Conservation (phyloP, 345 rosid genomes). For the Aquilaria sinensis region DNA sequence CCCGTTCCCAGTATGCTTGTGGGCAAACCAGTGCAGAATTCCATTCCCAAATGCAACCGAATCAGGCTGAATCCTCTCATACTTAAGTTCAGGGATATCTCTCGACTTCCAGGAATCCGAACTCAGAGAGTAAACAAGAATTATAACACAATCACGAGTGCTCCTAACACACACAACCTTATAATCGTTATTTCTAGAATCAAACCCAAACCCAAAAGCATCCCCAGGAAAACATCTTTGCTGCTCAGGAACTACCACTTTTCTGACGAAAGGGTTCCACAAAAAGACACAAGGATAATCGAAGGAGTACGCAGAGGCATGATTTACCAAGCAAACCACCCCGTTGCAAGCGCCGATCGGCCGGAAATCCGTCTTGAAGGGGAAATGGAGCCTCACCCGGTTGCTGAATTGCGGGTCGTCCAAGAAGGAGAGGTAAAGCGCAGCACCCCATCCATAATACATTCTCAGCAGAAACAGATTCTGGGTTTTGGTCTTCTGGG, state of each 20-base stretch:
- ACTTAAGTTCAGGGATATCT: background rate
- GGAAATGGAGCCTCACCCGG: background rate
- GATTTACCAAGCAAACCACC: background rate
- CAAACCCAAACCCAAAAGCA: conserved; percentile 9
- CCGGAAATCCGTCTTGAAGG: background rate
- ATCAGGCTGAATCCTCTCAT: background rate
- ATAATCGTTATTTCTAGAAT: conserved; percentile 1
- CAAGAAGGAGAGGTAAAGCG: background rate
- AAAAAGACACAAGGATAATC: background rate
- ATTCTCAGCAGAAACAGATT: background rate
- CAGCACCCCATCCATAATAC: background rate
- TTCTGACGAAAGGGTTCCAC: conserved; percentile 3
- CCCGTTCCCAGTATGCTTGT: background rate
- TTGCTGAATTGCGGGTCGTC: background rate
- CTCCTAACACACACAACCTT: background rate
- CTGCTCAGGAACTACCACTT: background rate
- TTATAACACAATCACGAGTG: background rate
- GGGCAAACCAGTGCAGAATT: too few species aligned
- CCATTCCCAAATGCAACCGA: too few species aligned
- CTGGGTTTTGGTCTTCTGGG: background rate
- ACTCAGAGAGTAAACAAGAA: conserved; percentile 3
- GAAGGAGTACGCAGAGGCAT: background rate
- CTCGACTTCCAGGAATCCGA: background rate
- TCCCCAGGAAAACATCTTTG: background rate
- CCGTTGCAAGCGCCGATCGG: conserved; percentile 5